phyloP scores from a whole-genome alignment of 805 yeast genomes.

The Starmerella floris region DNA sequence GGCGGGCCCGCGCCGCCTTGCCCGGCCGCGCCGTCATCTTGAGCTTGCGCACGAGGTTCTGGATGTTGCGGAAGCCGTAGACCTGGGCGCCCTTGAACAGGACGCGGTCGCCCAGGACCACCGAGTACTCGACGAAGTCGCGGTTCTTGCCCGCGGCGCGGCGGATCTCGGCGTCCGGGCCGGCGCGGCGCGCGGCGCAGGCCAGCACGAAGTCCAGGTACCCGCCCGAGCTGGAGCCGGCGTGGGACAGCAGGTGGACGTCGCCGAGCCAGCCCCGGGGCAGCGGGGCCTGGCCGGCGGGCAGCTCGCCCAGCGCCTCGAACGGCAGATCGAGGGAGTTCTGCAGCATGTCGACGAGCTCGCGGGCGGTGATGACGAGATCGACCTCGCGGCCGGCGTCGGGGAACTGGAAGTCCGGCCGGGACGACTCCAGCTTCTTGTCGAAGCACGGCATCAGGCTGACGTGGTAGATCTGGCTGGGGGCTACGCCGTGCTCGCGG shows the following conservation, averaged over 20 bases:
- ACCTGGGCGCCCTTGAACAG: slow-evolving; percentile 52
- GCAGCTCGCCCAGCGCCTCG: slow-evolving; percentile 9
- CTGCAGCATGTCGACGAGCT: slow-evolving; percentile 57
- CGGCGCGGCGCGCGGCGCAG: slow-evolving; percentile 12
- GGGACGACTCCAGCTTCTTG: slow-evolving; percentile 85
- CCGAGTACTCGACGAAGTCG: slow-evolving; percentile 58
- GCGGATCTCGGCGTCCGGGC: slow-evolving; percentile 32
- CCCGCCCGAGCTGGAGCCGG: slow-evolving; percentile 83
- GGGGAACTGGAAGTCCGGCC: slow-evolving; percentile 56
- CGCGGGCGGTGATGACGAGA: slow-evolving; percentile 87
- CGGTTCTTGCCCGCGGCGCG: slow-evolving; percentile 44
- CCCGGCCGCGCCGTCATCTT: slow-evolving; percentile 26
- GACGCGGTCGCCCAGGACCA: slow-evolving; percentile 32
- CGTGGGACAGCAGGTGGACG: slow-evolving; percentile 57
- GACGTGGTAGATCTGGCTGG: slow-evolving; percentile 52
- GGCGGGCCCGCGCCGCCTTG: slow-evolving; percentile 16
- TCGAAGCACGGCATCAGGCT: slow-evolving; percentile 96
- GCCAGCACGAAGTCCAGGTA: slow-evolving; percentile 58
- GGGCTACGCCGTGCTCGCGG: slow-evolving; percentile 25
- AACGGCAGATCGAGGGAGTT: slow-evolving; percentile 33
- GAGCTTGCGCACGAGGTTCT: slow-evolving; percentile 76
- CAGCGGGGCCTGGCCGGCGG: not conserved
- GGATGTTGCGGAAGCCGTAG: slow-evolving; percentile 89
- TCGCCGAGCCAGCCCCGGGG: slow-evolving; percentile 53
- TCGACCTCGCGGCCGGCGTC: slow-evolving; percentile 55